Base-by-base conservation (phyloP, 306 rosid species). In the Ceratonia siliqua region DNA sequence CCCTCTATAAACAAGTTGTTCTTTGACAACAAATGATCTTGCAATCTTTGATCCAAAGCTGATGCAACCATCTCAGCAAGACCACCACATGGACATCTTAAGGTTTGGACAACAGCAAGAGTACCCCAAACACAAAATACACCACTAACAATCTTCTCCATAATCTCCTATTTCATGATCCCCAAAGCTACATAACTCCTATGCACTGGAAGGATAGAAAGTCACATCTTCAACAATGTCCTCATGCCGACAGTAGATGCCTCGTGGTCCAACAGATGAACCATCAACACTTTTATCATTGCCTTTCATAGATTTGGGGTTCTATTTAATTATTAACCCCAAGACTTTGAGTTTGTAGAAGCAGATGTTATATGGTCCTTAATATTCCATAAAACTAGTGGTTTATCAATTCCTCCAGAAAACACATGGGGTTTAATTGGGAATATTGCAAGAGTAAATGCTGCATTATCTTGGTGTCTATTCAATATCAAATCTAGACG, bases 181-280 rank as follows among this genome's bases (percentile, higher is more conserved):
- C 55, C 99, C 99, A 71, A 95, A 98, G 54, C 99, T 95, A 82
- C 99, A 95, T 80, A 95, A 95, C 82, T 95, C 99, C 96, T 95
- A 97, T 27, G 97, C 88, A 78, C 97, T 95, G 78, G 96, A 92
- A 42, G 98, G 98, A 82, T 96, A 92, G 83, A 92, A 95, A 28
- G 99, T 68, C 79, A 95, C 99, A 85, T 95, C 99, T 87, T 95
- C 99, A 80, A 95, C 99, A 20, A 97, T 92, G 72, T 95, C 97
- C 54, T 87, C 98, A 48, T 95, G 99, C 48, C 99, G 98, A 57
- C 79, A 75, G 86, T 89, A 95, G 75, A 90, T 75, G 72, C 99
- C 99, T 53, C 99, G 85, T 46, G 99, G 99, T 66, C 97, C 97
- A 70, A 95, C 87, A 76, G 98, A 43, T 81, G 96, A 97, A 39